Evolutionary conservation across 2,329 filamentous ascomycete genomes (phyloP), one percentile per base, ranked within the genome.

Genomic region (Colletotrichum simmondsii): DNA sequence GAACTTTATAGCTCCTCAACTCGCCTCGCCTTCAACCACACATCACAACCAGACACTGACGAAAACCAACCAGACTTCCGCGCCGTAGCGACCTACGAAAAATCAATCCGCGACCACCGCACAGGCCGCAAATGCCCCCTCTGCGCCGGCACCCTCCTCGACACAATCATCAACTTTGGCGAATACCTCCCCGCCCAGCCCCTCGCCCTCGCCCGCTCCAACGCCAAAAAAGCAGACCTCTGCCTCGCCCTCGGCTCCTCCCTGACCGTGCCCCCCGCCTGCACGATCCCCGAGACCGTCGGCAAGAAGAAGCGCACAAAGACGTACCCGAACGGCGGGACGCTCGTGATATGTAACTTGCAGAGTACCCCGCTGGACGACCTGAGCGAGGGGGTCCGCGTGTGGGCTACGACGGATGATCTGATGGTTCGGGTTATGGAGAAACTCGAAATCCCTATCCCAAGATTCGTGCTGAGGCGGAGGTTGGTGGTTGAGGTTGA

Each of bases 211-310:
- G 85, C 85, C 0, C 74, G 73, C 4, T 74, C 80, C 1, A 78
- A 87, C 68, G 84, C 84, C 2, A 74, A 79, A 19, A 81, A 82
- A 53, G 81, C 85, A 1, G 85, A 87, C 67, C 74, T 87, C 0
- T 87, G 85, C 60, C 81, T 87, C 19, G 84, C 84, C 0, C 79
- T 88, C 0, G 85, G 86, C 0, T 87, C 85, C 2, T 87, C 84
- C 0, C 78, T 87, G 12, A 87, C 83, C 0, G 82, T 87, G 1
- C 78, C 80, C 0, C 85, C 85, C 0, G 84, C 85, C 0, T 83
- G 81, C 62, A 80, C 81, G 24, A 82, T 87, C 11, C 84, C 85
- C 0, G 81, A 82, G 56, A 77, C 77, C 0, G 80, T 81, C 0
- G 82, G 82, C 1, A 70, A 75, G 19, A 79, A 75, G 11, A 76